Evolutionary conservation across 495 filamentous ascomycete species (phyloP).

Genomic region (Aspergillus mulundensis): DNA sequence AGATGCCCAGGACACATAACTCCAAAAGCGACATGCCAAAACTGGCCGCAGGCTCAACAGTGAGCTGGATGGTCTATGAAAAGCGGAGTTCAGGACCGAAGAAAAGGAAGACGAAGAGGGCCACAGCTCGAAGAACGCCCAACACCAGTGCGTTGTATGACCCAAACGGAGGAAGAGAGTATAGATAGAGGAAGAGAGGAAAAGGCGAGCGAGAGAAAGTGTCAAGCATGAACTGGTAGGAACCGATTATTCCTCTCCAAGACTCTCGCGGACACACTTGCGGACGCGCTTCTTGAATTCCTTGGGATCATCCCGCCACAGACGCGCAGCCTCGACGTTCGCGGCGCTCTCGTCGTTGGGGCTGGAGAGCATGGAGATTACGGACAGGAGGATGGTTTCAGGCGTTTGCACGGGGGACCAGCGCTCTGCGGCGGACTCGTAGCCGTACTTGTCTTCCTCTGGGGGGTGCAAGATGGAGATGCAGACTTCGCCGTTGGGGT

Average conservation of each 20-base stretch:
- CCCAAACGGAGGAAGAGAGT: neutral
- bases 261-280: conserved; percentile 76
- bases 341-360: conserved; percentile 96
- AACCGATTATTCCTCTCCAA: conserved; percentile 61
- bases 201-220: neutral
- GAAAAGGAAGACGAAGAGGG: neutral
- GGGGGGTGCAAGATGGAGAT: conserved; percentile 97
- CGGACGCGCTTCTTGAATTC: conserved; percentile 76
- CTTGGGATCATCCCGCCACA: conserved; percentile 80
- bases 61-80: neutral
- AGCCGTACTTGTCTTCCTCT: conserved; percentile 93
- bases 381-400: conserved; percentile 87
- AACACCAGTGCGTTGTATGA: conserved; percentile 8
- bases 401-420: conserved; percentile 98
- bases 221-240: neutral
- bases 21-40: neutral
- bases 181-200: neutral
- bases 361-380: conserved; percentile 87
- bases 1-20: neutral
- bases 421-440: conserved; percentile 85
- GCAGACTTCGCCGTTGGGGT: conserved; percentile 84
- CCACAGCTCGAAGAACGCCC: conserved; percentile 20
- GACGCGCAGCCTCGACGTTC: conserved; percentile 83
- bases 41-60: neutral
- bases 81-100: neutral